Evolutionary conservation across 2,329 filamentous ascomycete species (phyloP).

Genomic region (Ophiocordyceps camponoti-rufipedis): DNA sequence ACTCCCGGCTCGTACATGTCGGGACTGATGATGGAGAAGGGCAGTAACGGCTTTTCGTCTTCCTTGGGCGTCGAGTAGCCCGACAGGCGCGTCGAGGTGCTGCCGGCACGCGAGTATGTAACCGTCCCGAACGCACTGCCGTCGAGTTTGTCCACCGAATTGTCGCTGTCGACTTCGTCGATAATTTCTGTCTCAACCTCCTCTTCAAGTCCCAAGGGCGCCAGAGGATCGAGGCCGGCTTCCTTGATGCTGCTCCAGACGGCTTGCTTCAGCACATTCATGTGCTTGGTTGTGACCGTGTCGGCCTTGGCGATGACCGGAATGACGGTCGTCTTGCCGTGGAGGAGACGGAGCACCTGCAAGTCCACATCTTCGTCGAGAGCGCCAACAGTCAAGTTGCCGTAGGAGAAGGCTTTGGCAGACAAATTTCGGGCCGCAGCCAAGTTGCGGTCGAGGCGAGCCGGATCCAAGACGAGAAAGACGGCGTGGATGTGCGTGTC

Average conservation of each 20-base stretch:
- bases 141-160: constrained; percentile 34
- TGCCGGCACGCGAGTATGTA: background rate
- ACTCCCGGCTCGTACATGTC: constrained; percentile 71
- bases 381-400: constrained; percentile 40
- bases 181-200: constrained; percentile 47
- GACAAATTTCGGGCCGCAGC: constrained; percentile 40
- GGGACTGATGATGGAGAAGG: constrained; percentile 84
- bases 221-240: constrained; percentile 73
- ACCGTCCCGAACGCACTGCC: constrained; percentile 7
- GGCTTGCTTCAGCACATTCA: constrained; percentile 76
- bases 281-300: constrained; percentile 87
- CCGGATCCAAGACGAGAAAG: constrained; percentile 79
- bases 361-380: constrained; percentile 82
- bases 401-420: constrained; percentile 31
- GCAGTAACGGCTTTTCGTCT: constrained; percentile 51
- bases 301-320: constrained; percentile 94
- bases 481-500: constrained; percentile 97
- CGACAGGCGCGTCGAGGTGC: constrained; percentile 22
- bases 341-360: constrained; percentile 70
- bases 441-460: constrained; percentile 69
- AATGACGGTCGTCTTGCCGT: constrained; percentile 88
- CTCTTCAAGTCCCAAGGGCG: constrained; percentile 68
- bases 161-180: constrained; percentile 35
- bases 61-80: constrained; percentile 24
- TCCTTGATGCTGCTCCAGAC: constrained; percentile 80